phyloP scores from a whole-genome alignment of 805 yeast genomes.

The Candida nitratophila region DNA sequence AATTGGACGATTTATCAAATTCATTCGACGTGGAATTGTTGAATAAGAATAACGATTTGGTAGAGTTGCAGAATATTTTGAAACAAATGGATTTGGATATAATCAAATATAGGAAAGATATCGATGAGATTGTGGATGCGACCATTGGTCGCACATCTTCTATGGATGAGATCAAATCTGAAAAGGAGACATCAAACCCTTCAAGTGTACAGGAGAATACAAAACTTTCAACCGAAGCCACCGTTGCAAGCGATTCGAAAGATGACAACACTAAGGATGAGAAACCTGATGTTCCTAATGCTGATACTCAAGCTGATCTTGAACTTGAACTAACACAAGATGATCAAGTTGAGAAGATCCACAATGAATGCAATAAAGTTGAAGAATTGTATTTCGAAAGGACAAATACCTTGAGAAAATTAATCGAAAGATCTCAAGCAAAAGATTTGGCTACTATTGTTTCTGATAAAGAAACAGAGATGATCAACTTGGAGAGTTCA shows the following conservation, averaged over 20 bases:
- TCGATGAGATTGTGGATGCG: constrained; percentile 28
- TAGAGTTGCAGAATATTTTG: constrained; percentile 20
- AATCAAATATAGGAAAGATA: constrained; percentile 20
- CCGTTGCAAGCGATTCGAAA: too few species aligned
- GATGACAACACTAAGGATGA: constrained; percentile 3
- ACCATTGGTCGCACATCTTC: too few species aligned
- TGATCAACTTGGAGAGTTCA: constrained; percentile 9
- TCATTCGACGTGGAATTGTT: constrained; percentile 51
- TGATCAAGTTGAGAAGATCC: constrained; percentile 4
- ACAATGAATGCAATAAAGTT: constrained; percentile 8
- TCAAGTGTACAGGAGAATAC: not conserved
- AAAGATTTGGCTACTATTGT: constrained; percentile 37
- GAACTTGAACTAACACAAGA: constrained; percentile 2
- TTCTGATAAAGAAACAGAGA: constrained; percentile 27
- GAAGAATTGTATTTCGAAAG: constrained; percentile 14
- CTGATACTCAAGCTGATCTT: constrained; percentile 12
- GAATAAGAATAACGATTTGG: constrained; percentile 29
- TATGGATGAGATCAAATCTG: constrained; percentile 2
- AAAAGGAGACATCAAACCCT: constrained; percentile 20
- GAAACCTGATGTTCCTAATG: constrained; percentile 32
- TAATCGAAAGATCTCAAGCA: constrained; percentile 37
- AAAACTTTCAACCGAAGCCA: too few species aligned
- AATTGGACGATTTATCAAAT: constrained; percentile 38
- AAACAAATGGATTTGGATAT: constrained; percentile 26
- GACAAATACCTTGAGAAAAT: constrained; percentile 12